phyloP scores from a whole-genome alignment of 257 asterid species.

The Gynochthodes officinalis region DNA sequence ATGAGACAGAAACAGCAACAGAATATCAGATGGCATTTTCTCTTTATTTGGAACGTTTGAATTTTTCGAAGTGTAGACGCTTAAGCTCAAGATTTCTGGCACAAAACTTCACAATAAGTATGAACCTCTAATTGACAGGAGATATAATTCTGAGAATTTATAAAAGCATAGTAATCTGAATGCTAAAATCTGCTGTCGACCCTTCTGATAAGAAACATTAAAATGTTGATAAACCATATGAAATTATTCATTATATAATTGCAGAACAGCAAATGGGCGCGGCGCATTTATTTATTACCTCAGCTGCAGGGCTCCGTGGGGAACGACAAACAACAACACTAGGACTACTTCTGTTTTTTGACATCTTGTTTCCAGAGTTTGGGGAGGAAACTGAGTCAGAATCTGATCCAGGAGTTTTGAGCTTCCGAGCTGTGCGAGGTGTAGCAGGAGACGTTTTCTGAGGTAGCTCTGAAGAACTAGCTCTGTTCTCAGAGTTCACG shows the following conservation, averaged over 20 bases:
- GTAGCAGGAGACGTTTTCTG: constrained; percentile 47
- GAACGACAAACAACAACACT: constrained; percentile 59
- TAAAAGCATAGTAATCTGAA: background rate
- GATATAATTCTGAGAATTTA: background rate
- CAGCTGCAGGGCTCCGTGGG: constrained; percentile 60
- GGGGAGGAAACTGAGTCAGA: constrained; percentile 53
- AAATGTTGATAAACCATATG: background rate
- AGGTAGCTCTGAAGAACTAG: constrained; percentile 55
- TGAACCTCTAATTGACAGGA: background rate
- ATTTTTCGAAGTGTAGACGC: background rate
- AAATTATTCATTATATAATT: too few relatives aligned
- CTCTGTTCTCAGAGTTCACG: constrained; percentile 31
- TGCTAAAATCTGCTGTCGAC: background rate
- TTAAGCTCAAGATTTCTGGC: background rate
- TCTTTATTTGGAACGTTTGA: background rate
- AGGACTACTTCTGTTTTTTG: constrained; percentile 68
- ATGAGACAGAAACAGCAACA: background rate
- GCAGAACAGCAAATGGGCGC: too few relatives aligned
- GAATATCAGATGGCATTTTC: background rate
- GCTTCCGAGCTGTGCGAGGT: constrained; percentile 49
- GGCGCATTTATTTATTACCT: constrained; percentile 60
- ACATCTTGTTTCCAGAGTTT: constrained; percentile 43
- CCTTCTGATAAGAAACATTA: background rate
- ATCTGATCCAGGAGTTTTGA: constrained; percentile 39
- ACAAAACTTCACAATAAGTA: background rate